Percentiles rank a stretch among this genome's conserved stretches.
Evolutionary conservation across 441 rosid species (phyloP).

Genomic region (Pelargonium citronellum): DNA sequence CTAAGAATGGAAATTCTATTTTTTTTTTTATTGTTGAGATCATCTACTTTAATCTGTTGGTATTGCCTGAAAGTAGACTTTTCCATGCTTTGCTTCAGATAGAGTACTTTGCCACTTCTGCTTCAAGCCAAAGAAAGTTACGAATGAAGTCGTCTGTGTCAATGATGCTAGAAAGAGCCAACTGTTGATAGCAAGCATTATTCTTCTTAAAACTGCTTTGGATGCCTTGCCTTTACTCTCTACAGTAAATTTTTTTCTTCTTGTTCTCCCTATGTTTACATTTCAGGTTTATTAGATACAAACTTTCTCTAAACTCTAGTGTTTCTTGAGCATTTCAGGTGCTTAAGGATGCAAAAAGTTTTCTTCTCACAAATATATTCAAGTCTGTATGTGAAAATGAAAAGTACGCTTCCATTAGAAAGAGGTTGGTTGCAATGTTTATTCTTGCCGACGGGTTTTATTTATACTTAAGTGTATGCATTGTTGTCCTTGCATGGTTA

Average conservation of each 20-base stretch:
- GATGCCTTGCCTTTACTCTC: constrained; percentile 90
- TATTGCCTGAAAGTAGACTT: constrained; percentile 22
- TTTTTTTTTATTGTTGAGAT: neutral
- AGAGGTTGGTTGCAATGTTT: constrained; percentile 42
- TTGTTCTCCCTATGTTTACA: constrained; percentile 6
- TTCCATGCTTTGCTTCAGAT: constrained; percentile 44
- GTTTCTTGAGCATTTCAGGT: constrained; percentile 47
- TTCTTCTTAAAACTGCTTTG: constrained; percentile 87
- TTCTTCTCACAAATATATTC: constrained; percentile 74
- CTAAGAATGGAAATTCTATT: constrained; percentile 8
- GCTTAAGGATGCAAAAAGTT: constrained; percentile 76
- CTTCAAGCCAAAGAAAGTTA: constrained; percentile 86
- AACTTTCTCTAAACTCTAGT: constrained; percentile 13
- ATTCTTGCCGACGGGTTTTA: constrained; percentile 21
- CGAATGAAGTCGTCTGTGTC: constrained; percentile 52
- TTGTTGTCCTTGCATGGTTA: neutral
- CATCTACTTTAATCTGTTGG: constrained; percentile 22
- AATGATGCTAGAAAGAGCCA: constrained; percentile 84
- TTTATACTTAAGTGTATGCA: neutral
- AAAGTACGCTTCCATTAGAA: constrained; percentile 68
- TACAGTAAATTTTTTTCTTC: constrained; percentile 41
- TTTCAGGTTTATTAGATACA: neutral
- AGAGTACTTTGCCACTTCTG: constrained; percentile 97
- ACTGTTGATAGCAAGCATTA: constrained; percentile 79
- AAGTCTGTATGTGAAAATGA: constrained; percentile 74